These are phyloP conservation scores for Blastobotrys petasosporus DNA, from an alignment of 1,139 yeast genomes.

Conservation along the genomic window DNA sequence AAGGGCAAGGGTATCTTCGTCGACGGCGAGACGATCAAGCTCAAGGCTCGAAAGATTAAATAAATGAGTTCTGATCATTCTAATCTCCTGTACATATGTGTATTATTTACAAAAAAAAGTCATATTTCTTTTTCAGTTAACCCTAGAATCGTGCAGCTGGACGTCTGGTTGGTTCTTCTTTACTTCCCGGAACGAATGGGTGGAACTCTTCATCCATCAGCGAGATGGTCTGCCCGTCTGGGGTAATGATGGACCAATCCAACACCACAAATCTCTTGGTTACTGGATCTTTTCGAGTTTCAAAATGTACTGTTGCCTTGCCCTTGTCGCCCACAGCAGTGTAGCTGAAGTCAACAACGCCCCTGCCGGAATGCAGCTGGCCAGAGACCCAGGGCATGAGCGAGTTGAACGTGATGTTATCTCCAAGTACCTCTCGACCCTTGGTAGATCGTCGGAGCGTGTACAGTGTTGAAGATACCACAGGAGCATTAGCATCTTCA, in stretches of 20 bases:
- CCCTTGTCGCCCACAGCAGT: constrained; percentile 53
- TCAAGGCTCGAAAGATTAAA: constrained; percentile 91
- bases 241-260: constrained; percentile 34
- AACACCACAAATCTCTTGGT: constrained; percentile 29
- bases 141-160: constrained; percentile 8
- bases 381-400: constrained; percentile 91
- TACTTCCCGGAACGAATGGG: constrained; percentile 33
- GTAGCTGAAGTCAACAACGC: constrained; percentile 68
- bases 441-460: constrained; percentile 70
- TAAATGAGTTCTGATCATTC: constrained; percentile 31
- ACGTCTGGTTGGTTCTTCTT: constrained; percentile 30
- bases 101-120: constrained; percentile 4
- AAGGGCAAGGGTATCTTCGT: constrained; percentile 97
- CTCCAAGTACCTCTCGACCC: constrained; percentile 65
- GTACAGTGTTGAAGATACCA: constrained; percentile 80
- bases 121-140: not conserved
- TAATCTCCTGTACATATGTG: constrained; percentile 10
- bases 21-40: constrained; percentile 81
- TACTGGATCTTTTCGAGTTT: constrained; percentile 29
- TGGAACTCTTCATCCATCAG: constrained; percentile 34
- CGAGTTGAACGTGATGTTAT: constrained; percentile 61
- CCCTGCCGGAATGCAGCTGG: constrained; percentile 72
- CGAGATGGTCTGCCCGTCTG: constrained; percentile 25
- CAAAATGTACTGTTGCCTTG: constrained; percentile 34
- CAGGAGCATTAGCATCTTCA: constrained; percentile 84